Evolutionary conservation across 1,284 basidiomycete genomes (phyloP).

Genomic region (Ceratobasidium sp.): DNA sequence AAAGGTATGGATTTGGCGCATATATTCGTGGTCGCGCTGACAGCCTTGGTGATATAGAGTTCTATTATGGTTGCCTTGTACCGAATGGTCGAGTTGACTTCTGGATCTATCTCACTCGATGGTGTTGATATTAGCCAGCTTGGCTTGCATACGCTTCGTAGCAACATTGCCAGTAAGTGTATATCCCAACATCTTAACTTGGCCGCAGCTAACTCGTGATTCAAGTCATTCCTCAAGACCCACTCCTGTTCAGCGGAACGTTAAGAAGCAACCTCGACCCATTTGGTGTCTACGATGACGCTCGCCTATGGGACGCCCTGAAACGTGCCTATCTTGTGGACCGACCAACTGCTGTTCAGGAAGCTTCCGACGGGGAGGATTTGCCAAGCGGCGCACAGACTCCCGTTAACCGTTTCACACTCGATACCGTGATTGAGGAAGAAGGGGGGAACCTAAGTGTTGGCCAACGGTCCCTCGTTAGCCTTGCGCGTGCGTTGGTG

Average conservation of each 20-base stretch:
- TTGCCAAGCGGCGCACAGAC: constrained; percentile 58
- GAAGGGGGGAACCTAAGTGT: constrained; percentile 87
- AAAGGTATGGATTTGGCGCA: constrained; percentile 38
- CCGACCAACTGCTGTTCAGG: constrained; percentile 45
- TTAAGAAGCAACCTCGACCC: constrained; percentile 86
- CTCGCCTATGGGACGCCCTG: constrained; percentile 84
- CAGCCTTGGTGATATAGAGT: constrained; percentile 61
- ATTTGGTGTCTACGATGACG: constrained; percentile 80
- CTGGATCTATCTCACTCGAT: constrained; percentile 67
- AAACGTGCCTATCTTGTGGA: constrained; percentile 79
- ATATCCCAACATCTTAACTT: constrained; percentile 59
- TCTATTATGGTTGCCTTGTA: constrained; percentile 69
- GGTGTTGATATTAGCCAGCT: constrained; percentile 57
- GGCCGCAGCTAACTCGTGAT: neutral
- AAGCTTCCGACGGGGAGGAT: constrained; percentile 50
- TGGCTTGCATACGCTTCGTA: constrained; percentile 74
- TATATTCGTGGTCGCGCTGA: neutral
- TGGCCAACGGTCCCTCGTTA: constrained; percentile 82
- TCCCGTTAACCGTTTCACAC: constrained; percentile 71
- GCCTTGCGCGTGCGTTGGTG: constrained; percentile 83
- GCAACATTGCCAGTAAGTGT: constrained; percentile 67
- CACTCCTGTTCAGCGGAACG: constrained; percentile 74
- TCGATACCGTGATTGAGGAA: constrained; percentile 85
- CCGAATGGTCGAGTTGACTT: constrained; percentile 72
- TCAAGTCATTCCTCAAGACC: constrained; percentile 87